These are phyloP conservation scores for Boletus tomentosulus DNA, from an alignment of 768 basidiomycete species.

Conservation along the genomic window DNA sequence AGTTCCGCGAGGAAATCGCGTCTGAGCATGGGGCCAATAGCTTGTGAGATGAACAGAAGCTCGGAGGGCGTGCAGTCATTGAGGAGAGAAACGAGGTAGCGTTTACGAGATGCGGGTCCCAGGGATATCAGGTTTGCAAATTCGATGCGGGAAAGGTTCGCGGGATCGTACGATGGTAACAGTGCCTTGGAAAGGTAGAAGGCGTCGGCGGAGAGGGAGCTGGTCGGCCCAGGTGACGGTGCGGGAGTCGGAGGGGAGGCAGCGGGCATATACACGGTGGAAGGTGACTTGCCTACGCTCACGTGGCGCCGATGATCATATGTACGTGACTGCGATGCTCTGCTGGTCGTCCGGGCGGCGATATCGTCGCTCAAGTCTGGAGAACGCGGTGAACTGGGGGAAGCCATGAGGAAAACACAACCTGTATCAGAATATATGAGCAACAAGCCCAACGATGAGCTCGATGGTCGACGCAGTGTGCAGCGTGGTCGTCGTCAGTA, in stretches of 20 bases:
- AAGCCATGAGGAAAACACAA: conserved; percentile 7
- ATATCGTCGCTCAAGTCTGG: conserved; percentile 12
- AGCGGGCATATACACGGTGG: conserved; percentile 49
- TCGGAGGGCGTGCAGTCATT: conserved; percentile 55
- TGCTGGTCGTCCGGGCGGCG: conserved; percentile 4
- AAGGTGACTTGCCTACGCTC: conserved; percentile 16
- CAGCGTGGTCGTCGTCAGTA: conserved; percentile 5
- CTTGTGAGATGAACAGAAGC: conserved; percentile 61
- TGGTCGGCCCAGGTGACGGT: conserved; percentile 52
- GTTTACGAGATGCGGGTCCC: conserved; percentile 42
- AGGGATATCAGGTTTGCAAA: conserved; percentile 32
- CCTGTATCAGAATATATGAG: not conserved
- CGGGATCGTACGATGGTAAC: conserved; percentile 17
- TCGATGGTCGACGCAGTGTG: not conserved
- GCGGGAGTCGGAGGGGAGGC: conserved; percentile 60
- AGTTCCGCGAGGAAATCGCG: conserved; percentile 56
- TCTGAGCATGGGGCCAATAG: conserved; percentile 60
- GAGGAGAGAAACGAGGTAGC: conserved; percentile 49
- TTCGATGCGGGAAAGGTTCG: conserved; percentile 28
- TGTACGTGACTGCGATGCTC: conserved; percentile 8
- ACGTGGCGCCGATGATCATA: conserved; percentile 15
- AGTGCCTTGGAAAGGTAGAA: conserved; percentile 18
- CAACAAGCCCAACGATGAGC: not conserved
- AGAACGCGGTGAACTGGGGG: conserved; percentile 1
- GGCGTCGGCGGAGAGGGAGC: conserved; percentile 40